These are phyloP conservation scores for Hygrophorus pudorinus DNA, from an alignment of 768 basidiomycete genomes.

Conservation along the genomic window DNA sequence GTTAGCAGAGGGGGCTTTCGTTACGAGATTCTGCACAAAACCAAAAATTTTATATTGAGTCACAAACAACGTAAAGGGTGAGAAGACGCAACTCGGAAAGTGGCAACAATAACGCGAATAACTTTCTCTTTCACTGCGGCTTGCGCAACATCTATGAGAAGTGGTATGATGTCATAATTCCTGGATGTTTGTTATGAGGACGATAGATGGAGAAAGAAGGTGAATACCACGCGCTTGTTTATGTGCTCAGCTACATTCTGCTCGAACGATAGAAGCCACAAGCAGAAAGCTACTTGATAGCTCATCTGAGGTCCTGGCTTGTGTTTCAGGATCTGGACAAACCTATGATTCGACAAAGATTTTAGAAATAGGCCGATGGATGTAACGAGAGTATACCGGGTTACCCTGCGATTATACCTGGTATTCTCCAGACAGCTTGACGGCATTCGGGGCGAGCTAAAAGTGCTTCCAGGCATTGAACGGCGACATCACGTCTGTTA, in stretches of 20 bases:
- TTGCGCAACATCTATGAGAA: conserved; percentile 77
- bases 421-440: conserved; percentile 68
- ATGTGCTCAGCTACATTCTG: conserved; percentile 74
- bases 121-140: conserved; percentile 95
- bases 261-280: conserved; percentile 94
- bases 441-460: conserved; percentile 76
- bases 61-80: not conserved
- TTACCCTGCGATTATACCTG: conserved; percentile 61
- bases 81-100: conserved; percentile 55
- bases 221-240: conserved; percentile 50
- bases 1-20: conserved; percentile 79
- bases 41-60: conserved; percentile 4
- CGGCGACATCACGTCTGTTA: conserved; percentile 79
- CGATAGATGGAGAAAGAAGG: not conserved
- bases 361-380: not conserved
- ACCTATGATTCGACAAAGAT: conserved; percentile 29
- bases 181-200: conserved; percentile 28
- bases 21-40: conserved; percentile 67
- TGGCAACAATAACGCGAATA: conserved; percentile 84
- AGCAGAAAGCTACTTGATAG: conserved; percentile 87
- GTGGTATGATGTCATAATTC: conserved; percentile 82
- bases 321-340: conserved; percentile 74
- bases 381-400: conserved; percentile 8
- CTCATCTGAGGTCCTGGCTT: conserved; percentile 87
- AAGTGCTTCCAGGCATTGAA: conserved; percentile 83